These are phyloP conservation scores for Taphrina flavorubra DNA, from an alignment of 1,139 yeast species.

Conservation along the genomic window DNA sequence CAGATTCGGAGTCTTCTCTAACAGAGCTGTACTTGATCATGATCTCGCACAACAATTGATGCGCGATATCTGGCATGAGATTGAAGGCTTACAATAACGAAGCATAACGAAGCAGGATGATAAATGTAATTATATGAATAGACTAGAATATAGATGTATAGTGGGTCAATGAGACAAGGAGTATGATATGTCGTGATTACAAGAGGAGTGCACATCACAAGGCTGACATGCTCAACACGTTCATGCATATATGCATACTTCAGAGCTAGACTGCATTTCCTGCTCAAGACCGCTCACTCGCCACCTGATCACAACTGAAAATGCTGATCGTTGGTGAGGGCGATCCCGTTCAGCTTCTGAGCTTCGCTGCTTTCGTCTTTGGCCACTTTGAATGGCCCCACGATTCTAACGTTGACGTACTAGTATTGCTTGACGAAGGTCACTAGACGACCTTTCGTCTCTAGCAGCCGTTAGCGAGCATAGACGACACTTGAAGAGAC, in stretches of 20 bases:
- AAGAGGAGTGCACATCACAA: not conserved
- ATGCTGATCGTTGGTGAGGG: not conserved
- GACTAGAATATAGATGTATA: not conserved
- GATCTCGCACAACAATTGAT: slow-evolving; percentile 4
- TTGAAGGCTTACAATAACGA: not conserved
- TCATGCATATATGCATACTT: no score
- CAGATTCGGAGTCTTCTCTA: slow-evolving; percentile 45
- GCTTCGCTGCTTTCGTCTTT: not conserved
- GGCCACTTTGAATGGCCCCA: slow-evolving; percentile 3
- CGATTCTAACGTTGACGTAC: not conserved
- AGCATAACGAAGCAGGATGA: not conserved
- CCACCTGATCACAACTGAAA: no score
- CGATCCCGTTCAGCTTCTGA: not conserved
- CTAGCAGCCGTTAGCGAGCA: no score
- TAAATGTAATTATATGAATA: not conserved
- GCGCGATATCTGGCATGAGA: slow-evolving; percentile 6
- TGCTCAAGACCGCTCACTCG: no score
- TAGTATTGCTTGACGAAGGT: no score
- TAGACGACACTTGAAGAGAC: no score
- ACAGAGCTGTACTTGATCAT: not conserved
- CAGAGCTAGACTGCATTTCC: no score
- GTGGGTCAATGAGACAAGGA: not conserved
- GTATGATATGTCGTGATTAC: not conserved
- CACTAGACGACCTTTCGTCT: no score
- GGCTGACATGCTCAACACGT: not conserved